Conservation (phyloP, 2,329 filamentous ascomycete genomes). For the Ophiocordyceps camponoti-floridani region DNA sequence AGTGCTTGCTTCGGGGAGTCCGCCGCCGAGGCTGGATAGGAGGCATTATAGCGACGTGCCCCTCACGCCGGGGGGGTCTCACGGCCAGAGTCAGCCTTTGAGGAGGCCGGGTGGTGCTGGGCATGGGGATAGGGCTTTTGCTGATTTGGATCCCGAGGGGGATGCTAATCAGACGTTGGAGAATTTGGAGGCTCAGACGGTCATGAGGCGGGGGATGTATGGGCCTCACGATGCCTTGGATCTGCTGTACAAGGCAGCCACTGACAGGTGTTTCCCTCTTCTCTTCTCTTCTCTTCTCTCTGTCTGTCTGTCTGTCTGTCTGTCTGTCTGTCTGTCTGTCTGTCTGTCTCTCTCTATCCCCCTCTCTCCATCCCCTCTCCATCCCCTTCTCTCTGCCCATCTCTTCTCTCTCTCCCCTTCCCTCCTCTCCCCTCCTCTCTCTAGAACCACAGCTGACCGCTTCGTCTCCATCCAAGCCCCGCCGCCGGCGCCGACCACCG, state of each 20-base stretch:
- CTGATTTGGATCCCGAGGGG: conserved; percentile 23
- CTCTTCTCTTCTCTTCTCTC: too few species aligned
- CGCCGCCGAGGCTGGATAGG: conserved; percentile 20
- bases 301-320: too few species aligned
- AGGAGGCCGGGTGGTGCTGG: conserved; percentile 31
- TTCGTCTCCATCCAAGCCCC: neutral
- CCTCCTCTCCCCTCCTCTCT: too few species aligned
- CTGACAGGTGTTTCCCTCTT: conserved; percentile 30
- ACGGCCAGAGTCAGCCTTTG: conserved; percentile 48
- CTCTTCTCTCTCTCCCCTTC: too few species aligned
- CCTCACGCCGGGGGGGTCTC: conserved; percentile 44
- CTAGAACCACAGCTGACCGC: neutral
- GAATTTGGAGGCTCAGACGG: conserved; percentile 44
- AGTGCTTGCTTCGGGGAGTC: conserved; percentile 27
- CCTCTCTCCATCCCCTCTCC: too few species aligned
- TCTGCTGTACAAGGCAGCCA: conserved; percentile 74
- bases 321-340: too few species aligned
- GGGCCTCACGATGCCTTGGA: conserved; percentile 87
- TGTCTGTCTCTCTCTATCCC: too few species aligned
- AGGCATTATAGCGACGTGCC: conserved; percentile 35
- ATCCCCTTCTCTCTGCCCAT: too few species aligned
- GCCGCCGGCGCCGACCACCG: conserved; percentile 9
- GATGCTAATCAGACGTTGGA: conserved; percentile 44
- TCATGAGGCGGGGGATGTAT: conserved; percentile 59
- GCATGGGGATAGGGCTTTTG: conserved; percentile 15